A percentile compares a stretch with the other conserved stretches of the same genome.
phyloP scores from a whole-genome alignment of 2,329 filamentous ascomycete genomes.

The Monilinia fructicola region DNA sequence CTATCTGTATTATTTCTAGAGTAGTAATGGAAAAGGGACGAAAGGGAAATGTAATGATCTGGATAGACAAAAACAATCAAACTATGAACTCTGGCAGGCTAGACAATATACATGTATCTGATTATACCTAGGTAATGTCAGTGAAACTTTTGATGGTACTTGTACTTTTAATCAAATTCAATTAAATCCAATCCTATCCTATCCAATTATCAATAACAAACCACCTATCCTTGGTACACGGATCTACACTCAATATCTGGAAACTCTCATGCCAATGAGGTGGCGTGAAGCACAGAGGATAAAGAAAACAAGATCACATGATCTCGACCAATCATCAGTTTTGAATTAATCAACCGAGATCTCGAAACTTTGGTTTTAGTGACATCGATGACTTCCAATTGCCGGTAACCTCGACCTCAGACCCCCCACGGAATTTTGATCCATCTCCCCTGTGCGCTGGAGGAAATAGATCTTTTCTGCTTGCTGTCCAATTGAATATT shows the following conservation, averaged over 20 bases:
- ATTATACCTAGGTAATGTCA: neutral
- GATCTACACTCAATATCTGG: neutral
- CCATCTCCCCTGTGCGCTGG: no score
- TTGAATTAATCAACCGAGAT: constrained; percentile 25
- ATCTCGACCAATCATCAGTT: constrained; percentile 21
- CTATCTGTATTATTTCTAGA: constrained; percentile 22
- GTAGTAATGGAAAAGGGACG: constrained; percentile 15
- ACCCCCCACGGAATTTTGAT: neutral
- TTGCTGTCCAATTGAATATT: neutral
- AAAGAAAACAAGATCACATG: constrained; percentile 8
- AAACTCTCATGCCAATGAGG: neutral
- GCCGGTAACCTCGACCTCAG: no score
- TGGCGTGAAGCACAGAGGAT: neutral
- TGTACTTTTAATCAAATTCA: neutral
- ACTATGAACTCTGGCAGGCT: neutral
- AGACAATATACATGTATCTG: neutral
- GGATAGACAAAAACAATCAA: constrained; percentile 18
- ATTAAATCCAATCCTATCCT: no score
- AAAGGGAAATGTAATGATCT: constrained; percentile 16
- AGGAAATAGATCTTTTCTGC: no score
- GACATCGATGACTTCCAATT: constrained; percentile 17
- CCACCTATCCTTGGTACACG: no score
- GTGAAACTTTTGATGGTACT: neutral
- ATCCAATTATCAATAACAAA: neutral
- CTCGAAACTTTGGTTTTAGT: constrained; percentile 5